phyloP scores from a whole-genome alignment of 2,329 filamentous ascomycete genomes.

The Apiospora rasikravindrae region DNA sequence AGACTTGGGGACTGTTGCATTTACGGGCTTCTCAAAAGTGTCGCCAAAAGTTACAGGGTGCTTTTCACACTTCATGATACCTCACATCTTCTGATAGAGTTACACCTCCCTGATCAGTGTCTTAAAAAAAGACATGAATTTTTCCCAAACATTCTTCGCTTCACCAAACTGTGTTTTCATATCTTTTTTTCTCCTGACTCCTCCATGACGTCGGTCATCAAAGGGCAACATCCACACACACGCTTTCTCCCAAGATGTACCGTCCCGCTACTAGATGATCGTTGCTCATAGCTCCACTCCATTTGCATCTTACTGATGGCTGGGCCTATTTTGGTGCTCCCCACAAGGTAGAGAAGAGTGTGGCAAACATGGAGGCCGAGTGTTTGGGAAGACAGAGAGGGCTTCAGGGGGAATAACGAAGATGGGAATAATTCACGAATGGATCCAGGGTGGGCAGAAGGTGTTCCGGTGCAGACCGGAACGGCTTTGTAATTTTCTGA shows the following conservation, averaged over 20 bases:
- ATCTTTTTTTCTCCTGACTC: slow-evolving; percentile 27
- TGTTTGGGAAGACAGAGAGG: not conserved
- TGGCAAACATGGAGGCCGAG: not conserved
- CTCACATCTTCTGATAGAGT: slow-evolving; percentile 42
- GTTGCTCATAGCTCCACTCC: not conserved
- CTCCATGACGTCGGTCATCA: not conserved
- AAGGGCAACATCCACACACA: not conserved
- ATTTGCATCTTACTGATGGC: not conserved
- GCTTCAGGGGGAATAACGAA: not conserved
- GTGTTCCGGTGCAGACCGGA: slow-evolving; percentile 24
- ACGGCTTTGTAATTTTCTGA: slow-evolving; percentile 31
- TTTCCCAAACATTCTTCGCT: slow-evolving; percentile 29
- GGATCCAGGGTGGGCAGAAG: not conserved
- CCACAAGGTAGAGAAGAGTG: not conserved
- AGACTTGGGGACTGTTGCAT: slow-evolving; percentile 51
- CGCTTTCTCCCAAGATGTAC: slow-evolving; percentile 16
- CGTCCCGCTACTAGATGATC: not conserved
- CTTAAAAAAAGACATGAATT: slow-evolving; percentile 32
- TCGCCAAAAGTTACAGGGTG: slow-evolving; percentile 49
- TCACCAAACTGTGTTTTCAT: slow-evolving; percentile 28
- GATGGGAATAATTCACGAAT: not conserved
- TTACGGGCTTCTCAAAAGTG: slow-evolving; percentile 49
- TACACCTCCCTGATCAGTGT: slow-evolving; percentile 36
- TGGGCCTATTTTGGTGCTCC: not conserved
- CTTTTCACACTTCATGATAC: slow-evolving; percentile 49